phyloP scores from a whole-genome alignment of 805 yeast genomes.

The Metschnikowia continentalis region DNA sequence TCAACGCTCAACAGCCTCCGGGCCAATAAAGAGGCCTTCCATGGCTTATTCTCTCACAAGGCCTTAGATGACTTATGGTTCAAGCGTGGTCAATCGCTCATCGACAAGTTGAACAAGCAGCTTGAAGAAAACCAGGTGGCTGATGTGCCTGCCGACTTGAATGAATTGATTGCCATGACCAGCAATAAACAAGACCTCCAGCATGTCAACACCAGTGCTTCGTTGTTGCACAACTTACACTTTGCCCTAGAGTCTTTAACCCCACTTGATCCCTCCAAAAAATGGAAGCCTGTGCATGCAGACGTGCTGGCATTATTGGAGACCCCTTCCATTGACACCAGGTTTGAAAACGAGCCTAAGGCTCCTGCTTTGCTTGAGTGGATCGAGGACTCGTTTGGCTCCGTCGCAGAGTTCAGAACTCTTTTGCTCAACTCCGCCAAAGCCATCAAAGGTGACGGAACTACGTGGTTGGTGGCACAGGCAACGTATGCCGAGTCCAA shows the following conservation, averaged over 20 bases:
- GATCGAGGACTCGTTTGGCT: constrained; percentile 65
- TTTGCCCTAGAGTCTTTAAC: constrained; percentile 45
- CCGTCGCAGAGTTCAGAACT: constrained; percentile 69
- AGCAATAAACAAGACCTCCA: constrained; percentile 44
- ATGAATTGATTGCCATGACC: constrained; percentile 36
- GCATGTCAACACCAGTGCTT: constrained; percentile 42
- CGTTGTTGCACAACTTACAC: constrained; percentile 46
- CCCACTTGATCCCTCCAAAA: constrained; percentile 20
- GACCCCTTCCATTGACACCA: constrained; percentile 38
- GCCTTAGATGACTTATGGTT: constrained; percentile 53
- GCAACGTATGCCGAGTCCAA: constrained; percentile 29
- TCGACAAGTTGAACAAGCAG: constrained; percentile 38
- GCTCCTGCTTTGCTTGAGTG: constrained; percentile 40
- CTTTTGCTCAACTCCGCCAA: constrained; percentile 64
- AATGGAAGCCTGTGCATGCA: constrained; percentile 12
- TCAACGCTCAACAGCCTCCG: constrained; percentile 28
- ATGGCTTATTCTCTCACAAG: constrained; percentile 45
- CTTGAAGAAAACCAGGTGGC: constrained; percentile 25
- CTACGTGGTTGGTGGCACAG: constrained; percentile 81
- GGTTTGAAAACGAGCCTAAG: constrained; percentile 30
- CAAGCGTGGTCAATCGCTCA: constrained; percentile 37
- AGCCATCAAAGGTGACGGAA: constrained; percentile 83
- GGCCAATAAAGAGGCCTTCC: constrained; percentile 33
- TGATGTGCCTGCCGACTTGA: constrained; percentile 26
- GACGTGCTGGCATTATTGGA: constrained; percentile 36